phyloP scores from a whole-genome alignment of 371 early-diverging fungal genomes.

The Mucor circinelloides region DNA sequence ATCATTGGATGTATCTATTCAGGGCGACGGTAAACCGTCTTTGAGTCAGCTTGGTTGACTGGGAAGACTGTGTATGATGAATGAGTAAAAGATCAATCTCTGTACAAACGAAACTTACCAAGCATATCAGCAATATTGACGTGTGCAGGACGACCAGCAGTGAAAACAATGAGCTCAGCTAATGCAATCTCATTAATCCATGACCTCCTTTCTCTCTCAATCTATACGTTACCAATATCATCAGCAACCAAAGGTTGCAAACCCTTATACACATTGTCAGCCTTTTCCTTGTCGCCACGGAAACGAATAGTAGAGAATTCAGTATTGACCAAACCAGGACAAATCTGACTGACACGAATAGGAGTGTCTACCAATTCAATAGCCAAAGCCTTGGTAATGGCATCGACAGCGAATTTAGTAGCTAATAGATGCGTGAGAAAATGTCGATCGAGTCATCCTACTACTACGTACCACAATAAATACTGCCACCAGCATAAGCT shows the following conservation, averaged over 20 bases:
- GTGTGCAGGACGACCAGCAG: constrained; percentile 80
- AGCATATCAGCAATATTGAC: constrained; percentile 83
- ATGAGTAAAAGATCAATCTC: neutral
- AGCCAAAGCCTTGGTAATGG: constrained; percentile 77
- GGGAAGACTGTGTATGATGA: constrained; percentile 57
- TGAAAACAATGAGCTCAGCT: constrained; percentile 84
- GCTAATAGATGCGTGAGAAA: constrained; percentile 47
- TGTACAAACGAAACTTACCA: constrained; percentile 23
- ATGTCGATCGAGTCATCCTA: neutral
- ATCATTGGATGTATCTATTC: constrained; percentile 21
- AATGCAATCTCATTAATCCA: constrained; percentile 17
- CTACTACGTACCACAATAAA: constrained; percentile 70
- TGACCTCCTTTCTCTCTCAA: neutral
- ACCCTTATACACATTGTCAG: constrained; percentile 81
- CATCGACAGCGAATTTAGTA: constrained; percentile 88
- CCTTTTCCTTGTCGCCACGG: constrained; percentile 78
- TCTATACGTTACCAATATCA: constrained; percentile 60
- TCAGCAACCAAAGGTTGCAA: constrained; percentile 71
- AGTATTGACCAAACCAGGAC: constrained; percentile 87
- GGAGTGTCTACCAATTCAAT: constrained; percentile 81
- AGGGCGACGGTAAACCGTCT: constrained; percentile 34
- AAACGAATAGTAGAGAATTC: constrained; percentile 91
- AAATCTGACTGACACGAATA: constrained; percentile 75
- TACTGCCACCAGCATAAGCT: constrained; percentile 75
- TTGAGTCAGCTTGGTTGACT: constrained; percentile 74